These are phyloP conservation scores for Eucalyptus melliodora DNA, from an alignment of 345 rosid genomes.

Conservation along the genomic window DNA sequence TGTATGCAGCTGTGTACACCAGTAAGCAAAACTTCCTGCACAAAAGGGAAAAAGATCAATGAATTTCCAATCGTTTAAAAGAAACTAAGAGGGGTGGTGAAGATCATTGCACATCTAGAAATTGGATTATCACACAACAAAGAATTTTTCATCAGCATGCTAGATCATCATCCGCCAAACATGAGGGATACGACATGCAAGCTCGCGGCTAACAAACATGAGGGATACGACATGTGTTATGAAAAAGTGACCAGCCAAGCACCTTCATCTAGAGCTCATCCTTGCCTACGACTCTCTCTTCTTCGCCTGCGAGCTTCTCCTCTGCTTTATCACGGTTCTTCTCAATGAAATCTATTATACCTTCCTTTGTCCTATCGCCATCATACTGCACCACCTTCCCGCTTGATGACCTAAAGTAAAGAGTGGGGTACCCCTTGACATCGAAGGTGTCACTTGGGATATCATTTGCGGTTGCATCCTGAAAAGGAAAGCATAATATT, in stretches of 20 bases:
- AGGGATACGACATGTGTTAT: background rate
- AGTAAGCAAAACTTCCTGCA: background rate
- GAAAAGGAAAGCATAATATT: background rate
- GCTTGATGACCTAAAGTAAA: conserved; percentile 62
- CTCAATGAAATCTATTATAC: conserved; percentile 67
- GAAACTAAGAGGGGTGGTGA: background rate
- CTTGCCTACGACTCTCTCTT: conserved; percentile 15
- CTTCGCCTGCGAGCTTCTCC: background rate
- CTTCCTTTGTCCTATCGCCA: conserved; percentile 76
- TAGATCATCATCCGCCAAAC: background rate
- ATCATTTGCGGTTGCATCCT: conserved; percentile 95
- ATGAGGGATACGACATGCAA: background rate
- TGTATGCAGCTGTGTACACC: background rate
- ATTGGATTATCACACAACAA: background rate
- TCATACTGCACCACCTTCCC: conserved; percentile 58
- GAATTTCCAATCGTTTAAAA: background rate
- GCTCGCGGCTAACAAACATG: background rate
- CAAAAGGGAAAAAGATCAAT: background rate
- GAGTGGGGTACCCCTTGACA: conserved; percentile 77
- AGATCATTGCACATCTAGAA: background rate
- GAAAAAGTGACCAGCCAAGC: background rate
- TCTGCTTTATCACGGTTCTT: conserved; percentile 50
- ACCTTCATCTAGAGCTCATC: conserved; percentile 49
- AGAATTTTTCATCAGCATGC: background rate
- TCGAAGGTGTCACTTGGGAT: conserved; percentile 48